These are phyloP conservation scores for Aspergillus sp. DNA, from an alignment of 2,329 filamentous ascomycete species.

Conservation along the genomic window DNA sequence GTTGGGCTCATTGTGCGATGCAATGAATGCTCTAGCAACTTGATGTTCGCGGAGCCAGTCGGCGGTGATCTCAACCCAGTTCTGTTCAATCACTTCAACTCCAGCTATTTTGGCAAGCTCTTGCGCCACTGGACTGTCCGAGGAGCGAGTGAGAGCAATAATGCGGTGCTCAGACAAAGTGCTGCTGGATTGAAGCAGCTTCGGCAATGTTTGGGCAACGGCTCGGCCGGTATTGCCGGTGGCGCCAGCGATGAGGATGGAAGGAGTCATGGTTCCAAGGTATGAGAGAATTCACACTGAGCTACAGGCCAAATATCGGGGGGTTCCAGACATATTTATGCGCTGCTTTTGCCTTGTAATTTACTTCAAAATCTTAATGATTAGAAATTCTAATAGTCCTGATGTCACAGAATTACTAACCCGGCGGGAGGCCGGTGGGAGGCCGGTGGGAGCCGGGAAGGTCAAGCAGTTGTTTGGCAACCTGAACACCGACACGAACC, in stretches of 20 bases:
- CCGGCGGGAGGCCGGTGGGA: no score
- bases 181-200: slow-evolving; percentile 13
- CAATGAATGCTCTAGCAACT: slow-evolving; percentile 36
- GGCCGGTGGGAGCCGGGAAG: no score
- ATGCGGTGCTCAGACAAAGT: slow-evolving; percentile 16
- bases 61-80: slow-evolving; percentile 35
- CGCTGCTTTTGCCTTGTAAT: no score
- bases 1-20: slow-evolving; percentile 30
- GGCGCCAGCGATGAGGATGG: slow-evolving; percentile 33
- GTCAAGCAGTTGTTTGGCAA: no score
- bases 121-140: slow-evolving; percentile 11
- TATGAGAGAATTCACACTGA: no score
- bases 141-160: slow-evolving; percentile 29
- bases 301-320: no score
- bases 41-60: slow-evolving; percentile 37
- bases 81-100: slow-evolving; percentile 30
- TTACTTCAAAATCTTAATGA: no score
- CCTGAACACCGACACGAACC: no score
- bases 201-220: slow-evolving; percentile 22
- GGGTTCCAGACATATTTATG: no score
- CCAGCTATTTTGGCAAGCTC: slow-evolving; percentile 26
- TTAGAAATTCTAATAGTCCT: no score
- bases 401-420: no score
- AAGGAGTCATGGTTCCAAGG: slow-evolving; percentile 21
- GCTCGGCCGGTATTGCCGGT: slow-evolving; percentile 35